Base-by-base conservation (phyloP, 2,329 filamentous ascomycete genomes). In the Ophiostoma ulmi region DNA sequence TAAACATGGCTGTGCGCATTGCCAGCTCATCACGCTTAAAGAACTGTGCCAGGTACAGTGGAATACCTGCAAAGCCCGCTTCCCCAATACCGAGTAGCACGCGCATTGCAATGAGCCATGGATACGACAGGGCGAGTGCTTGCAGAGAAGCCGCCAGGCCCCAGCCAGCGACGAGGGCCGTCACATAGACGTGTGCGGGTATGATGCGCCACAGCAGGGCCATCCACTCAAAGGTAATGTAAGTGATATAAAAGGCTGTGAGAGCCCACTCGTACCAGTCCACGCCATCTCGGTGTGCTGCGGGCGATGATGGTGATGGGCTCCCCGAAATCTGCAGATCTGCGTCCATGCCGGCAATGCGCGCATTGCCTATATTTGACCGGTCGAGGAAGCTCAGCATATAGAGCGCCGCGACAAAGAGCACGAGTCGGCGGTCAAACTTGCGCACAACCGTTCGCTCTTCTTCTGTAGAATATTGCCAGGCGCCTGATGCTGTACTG, bases 371-470 rank as follows among this genome's bases (percentile, higher is more conserved):
- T 68, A 89, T 88, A 74, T 88, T 97, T 22, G 91, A 94, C 74
- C 93, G 86, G 79, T 97, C 93, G 74, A 97, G 80, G 77, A 97
- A 97, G 73, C 89, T 91, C 73, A 97, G 82, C 83, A 96, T 86
- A 78, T 95, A 97, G 14, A 97, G 83, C 72, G 94, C 78, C 13
- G 92, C 91, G 73, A 97, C 85, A 77, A 97, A 96, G 0, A 91
- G 78, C 6, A 97, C 92, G 69, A 97, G 84, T 74, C 85, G 87
- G 70, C 87, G 84, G 78, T 97, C 93, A 75, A 97, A 88, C 80
- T 91, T 93, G 76, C 83, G 84, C 70, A 93, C 83, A 10, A 96
- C 89, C 4, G 83, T 82, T 31, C 78, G 81, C 77, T 96, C 93
- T 78, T 97, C 93, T 70, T 93, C 89, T 0, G 82, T 80, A 3